Evolutionary conservation across 345 rosid genomes (phyloP).

Genomic region (Sapria himalayana): DNA sequence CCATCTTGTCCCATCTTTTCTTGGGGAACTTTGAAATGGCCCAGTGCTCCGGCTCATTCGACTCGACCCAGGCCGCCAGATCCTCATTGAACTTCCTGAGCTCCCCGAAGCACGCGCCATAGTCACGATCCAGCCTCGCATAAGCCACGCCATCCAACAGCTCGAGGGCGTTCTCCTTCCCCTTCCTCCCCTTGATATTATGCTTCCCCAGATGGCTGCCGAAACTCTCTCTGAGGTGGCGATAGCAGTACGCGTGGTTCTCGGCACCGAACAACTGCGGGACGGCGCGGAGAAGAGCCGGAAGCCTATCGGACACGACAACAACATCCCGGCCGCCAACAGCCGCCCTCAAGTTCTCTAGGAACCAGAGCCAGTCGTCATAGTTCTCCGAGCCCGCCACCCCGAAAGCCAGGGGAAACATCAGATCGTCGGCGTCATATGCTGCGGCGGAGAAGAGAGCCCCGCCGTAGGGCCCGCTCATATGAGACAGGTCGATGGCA

Average conservation of each 20-base stretch:
- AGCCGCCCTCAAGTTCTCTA: slow-evolving; percentile 44
- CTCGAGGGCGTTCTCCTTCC: no score
- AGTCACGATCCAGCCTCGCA: no score
- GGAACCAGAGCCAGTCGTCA: slow-evolving; percentile 72
- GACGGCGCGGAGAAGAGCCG: slow-evolving; percentile 34
- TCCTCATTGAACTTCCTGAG: no score
- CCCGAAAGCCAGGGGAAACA: slow-evolving; percentile 64
- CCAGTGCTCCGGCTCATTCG: no score
- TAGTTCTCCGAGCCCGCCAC: slow-evolving; percentile 55
- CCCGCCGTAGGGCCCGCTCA: slow-evolving; percentile 70
- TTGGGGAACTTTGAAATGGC: no score
- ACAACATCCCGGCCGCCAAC: slow-evolving; percentile 34
- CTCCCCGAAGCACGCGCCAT: no score
- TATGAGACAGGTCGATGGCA: slow-evolving; percentile 47
- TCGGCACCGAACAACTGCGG: slow-evolving; percentile 45
- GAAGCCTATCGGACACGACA: slow-evolving; percentile 60
- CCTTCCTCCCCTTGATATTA: no score
- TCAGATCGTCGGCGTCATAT: slow-evolving; percentile 59
- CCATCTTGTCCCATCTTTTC: no score
- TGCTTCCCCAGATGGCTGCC: slow-evolving; percentile 7
- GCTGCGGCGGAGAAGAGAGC: slow-evolving; percentile 58
- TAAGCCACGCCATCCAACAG: no score
- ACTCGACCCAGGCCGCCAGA: no score
- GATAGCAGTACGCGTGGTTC: slow-evolving; percentile 52
- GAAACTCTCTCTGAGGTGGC: slow-evolving; percentile 54